A percentile compares a stretch with the other conserved stretches of the same genome.
phyloP scores from a whole-genome alignment of 2,329 filamentous ascomycete species.

The Epichloe coenophiala region DNA sequence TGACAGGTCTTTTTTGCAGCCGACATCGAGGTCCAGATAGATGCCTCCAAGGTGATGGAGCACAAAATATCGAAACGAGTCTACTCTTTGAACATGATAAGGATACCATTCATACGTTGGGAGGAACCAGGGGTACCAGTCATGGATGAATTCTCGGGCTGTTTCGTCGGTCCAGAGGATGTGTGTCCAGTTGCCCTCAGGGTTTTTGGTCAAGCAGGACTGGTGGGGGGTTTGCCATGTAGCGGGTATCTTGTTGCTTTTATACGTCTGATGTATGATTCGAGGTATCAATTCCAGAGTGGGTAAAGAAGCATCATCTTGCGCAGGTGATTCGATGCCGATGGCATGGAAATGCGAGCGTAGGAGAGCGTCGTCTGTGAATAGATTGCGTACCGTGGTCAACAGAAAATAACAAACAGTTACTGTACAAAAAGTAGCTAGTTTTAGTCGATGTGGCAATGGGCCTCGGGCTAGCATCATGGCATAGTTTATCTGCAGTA shows the following conservation, averaged over 20 bases:
- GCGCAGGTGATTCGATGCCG: not conserved
- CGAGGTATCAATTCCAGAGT: not conserved
- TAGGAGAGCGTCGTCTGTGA: not conserved
- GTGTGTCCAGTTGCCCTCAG: not conserved
- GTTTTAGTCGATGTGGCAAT: not conserved
- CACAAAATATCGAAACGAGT: constrained; percentile 69
- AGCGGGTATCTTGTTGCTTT: not conserved
- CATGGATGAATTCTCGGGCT: constrained; percentile 56
- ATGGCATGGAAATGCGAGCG: not conserved
- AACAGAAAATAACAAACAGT: not conserved
- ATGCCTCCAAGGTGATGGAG: constrained; percentile 65
- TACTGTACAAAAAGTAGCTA: not conserved
- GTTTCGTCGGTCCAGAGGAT: constrained; percentile 61
- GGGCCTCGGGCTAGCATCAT: no score
- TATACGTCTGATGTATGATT: constrained; percentile 4
- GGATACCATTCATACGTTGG: constrained; percentile 60
- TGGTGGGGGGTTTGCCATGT: not conserved
- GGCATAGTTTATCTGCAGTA: no score
- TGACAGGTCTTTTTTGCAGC: not conserved
- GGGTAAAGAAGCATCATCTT: not conserved
- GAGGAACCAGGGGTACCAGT: constrained; percentile 66
- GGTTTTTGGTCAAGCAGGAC: not conserved
- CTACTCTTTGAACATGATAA: constrained; percentile 65
- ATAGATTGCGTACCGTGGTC: not conserved
- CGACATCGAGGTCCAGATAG: constrained; percentile 60